phyloP scores from a whole-genome alignment of 2,329 filamentous ascomycete species.

The Fusarium tupiense region DNA sequence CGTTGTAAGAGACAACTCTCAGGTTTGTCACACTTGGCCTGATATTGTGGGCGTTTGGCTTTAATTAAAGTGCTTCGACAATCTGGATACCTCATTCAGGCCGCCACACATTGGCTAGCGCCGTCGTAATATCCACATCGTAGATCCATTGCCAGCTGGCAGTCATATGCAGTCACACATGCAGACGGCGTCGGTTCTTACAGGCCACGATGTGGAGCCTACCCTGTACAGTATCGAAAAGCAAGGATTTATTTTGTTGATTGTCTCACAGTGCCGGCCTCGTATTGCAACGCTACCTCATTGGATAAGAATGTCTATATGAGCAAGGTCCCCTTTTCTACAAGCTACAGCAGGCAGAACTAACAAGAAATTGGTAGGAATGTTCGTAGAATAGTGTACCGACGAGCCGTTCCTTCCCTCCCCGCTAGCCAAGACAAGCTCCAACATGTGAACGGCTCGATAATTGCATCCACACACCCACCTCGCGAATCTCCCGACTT shows the following conservation, averaged over 20 bases:
- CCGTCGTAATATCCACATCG: slow-evolving; percentile 34
- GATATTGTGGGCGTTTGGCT: slow-evolving; percentile 20
- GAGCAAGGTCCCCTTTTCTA: background rate
- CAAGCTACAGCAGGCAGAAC: background rate
- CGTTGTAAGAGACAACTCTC: slow-evolving; percentile 25
- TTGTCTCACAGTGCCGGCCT: background rate
- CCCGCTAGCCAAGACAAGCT: background rate
- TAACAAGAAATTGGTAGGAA: background rate
- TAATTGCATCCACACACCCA: background rate
- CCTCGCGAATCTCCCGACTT: background rate
- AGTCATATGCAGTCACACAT: slow-evolving; percentile 43
- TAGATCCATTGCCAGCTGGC: slow-evolving; percentile 43
- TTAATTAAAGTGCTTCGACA: slow-evolving; percentile 16
- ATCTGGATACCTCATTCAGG: slow-evolving; percentile 37
- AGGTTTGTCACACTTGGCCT: slow-evolving; percentile 12
- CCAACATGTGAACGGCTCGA: background rate
- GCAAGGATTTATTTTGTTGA: background rate
- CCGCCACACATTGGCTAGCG: slow-evolving; percentile 43
- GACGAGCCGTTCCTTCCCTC: background rate
- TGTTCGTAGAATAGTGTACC: background rate
- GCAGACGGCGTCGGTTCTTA: slow-evolving; percentile 19
- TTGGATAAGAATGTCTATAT: background rate
- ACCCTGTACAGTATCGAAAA: slow-evolving; percentile 28
- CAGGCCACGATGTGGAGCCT: slow-evolving; percentile 1
- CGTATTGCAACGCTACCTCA: background rate